These are phyloP conservation scores for Shiraia sp. DNA, from an alignment of 2,329 filamentous ascomycete genomes.

Conservation along the genomic window DNA sequence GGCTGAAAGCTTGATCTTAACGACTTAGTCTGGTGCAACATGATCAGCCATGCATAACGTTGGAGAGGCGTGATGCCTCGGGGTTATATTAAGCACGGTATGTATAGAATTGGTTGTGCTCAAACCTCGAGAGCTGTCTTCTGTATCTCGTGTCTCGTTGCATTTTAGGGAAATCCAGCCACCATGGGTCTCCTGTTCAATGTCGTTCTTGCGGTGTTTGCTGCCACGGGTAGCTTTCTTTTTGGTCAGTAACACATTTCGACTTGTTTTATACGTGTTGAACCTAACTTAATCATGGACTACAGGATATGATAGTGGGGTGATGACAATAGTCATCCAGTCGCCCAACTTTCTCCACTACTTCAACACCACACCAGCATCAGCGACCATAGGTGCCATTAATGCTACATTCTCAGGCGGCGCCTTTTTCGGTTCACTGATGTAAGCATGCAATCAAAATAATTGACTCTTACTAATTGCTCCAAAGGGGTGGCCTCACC, in stretches of 20 bases:
- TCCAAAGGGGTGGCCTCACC: constrained; percentile 56
- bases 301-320: constrained; percentile 45
- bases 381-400: constrained; percentile 63
- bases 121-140: background rate
- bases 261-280: background rate
- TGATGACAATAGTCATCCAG: constrained; percentile 58
- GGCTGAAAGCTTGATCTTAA: constrained; percentile 11
- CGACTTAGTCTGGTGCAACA: constrained; percentile 10
- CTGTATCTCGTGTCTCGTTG: background rate
- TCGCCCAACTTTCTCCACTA: constrained; percentile 60
- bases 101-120: background rate
- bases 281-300: background rate
- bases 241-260: constrained; percentile 1
- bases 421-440: constrained; percentile 59
- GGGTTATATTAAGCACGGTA: constrained; percentile 13
- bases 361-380: constrained; percentile 57
- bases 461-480: background rate
- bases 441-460: constrained; percentile 27
- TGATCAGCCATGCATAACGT: constrained; percentile 15
- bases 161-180: background rate
- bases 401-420: constrained; percentile 66
- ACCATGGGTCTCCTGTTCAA: constrained; percentile 51
- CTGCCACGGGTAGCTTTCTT: constrained; percentile 48
- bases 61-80: constrained; percentile 5
- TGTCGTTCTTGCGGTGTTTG: constrained; percentile 48